Conservation (phyloP, 2,329 filamentous ascomycete species). For the Raffaelea deltoideospora region DNA sequence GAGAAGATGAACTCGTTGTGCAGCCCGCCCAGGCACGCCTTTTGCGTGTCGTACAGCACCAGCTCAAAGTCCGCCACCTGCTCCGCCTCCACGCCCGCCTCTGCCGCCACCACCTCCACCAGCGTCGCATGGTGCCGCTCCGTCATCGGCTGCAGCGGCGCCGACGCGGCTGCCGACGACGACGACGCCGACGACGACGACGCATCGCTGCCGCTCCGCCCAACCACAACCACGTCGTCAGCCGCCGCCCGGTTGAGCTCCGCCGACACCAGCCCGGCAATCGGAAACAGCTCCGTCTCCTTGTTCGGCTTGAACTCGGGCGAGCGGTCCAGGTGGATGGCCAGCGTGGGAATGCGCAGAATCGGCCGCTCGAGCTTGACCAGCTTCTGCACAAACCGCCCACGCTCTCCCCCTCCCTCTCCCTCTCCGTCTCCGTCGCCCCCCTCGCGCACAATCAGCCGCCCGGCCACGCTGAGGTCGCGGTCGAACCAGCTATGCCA, state of each 20-base stretch:
- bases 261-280: slow-evolving; percentile 71
- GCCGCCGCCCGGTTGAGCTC: slow-evolving; percentile 54
- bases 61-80: slow-evolving; percentile 89
- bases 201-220: too few relatives aligned
- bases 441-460: slow-evolving; percentile 60
- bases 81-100: slow-evolving; percentile 54
- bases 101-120: slow-evolving; percentile 67
- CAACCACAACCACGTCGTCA: too few relatives aligned
- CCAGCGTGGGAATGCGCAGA: slow-evolving; percentile 80
- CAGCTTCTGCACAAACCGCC: slow-evolving; percentile 66
- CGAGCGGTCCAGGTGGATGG: slow-evolving; percentile 82
- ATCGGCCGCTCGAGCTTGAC: slow-evolving; percentile 86
- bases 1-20: slow-evolving; percentile 94
- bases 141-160: slow-evolving; percentile 59
- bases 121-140: slow-evolving; percentile 83
- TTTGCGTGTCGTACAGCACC: slow-evolving; percentile 92
- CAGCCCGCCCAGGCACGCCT: slow-evolving; percentile 74
- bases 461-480: slow-evolving; percentile 78
- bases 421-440: too few relatives aligned
- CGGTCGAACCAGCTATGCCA: slow-evolving; percentile 99
- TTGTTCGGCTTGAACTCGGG: slow-evolving; percentile 89
- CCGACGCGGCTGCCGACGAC: slow-evolving; percentile 35
- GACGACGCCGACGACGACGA: slow-evolving; percentile 21
- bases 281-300: slow-evolving; percentile 89
- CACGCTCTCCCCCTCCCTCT: too few relatives aligned